These are phyloP conservation scores for Angomonas ambiguus DNA, from an alignment of 208 protist species.

Conservation along the genomic window DNA sequence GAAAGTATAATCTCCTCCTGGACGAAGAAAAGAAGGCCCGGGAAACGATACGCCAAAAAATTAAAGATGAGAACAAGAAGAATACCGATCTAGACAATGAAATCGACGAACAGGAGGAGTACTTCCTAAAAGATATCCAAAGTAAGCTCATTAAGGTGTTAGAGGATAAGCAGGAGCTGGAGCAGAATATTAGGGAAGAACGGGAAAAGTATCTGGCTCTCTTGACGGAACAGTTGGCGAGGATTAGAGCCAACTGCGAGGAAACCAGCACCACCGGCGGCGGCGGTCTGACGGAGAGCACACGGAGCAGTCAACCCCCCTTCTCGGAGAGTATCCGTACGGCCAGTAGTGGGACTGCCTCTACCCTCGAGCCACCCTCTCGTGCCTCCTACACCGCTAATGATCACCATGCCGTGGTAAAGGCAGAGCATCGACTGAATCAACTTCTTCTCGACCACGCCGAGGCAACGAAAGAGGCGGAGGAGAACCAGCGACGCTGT, in stretches of 20 bases:
- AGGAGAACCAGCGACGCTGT: conserved; percentile 42
- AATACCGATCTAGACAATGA: conserved; percentile 57
- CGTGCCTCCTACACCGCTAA: conserved; percentile 22
- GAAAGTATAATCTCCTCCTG: conserved; percentile 36
- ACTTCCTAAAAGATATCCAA: conserved; percentile 58
- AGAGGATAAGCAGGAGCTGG: conserved; percentile 49
- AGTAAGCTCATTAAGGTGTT: conserved; percentile 62
- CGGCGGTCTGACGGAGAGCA: neutral
- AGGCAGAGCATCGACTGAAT: conserved; percentile 61
- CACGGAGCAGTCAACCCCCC: neutral
- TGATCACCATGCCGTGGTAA: conserved; percentile 32
- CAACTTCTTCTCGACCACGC: conserved; percentile 53
- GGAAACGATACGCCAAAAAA: conserved; percentile 36
- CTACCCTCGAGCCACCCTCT: neutral
- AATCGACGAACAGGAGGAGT: conserved; percentile 66
- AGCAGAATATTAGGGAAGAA: conserved; percentile 67
- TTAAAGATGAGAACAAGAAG: conserved; percentile 42
- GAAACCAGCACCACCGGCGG: conserved; percentile 5
- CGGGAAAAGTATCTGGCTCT: conserved; percentile 64
- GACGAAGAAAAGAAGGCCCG: conserved; percentile 48
- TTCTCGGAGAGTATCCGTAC: neutral
- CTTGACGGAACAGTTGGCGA: conserved; percentile 27
- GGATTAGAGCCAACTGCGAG: conserved; percentile 20
- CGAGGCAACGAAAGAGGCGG: conserved; percentile 35
- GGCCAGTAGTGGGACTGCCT: neutral